These are phyloP conservation scores for Rasamsonia emersonii DNA, from an alignment of 2,329 filamentous ascomycete species.

Conservation along the genomic window DNA sequence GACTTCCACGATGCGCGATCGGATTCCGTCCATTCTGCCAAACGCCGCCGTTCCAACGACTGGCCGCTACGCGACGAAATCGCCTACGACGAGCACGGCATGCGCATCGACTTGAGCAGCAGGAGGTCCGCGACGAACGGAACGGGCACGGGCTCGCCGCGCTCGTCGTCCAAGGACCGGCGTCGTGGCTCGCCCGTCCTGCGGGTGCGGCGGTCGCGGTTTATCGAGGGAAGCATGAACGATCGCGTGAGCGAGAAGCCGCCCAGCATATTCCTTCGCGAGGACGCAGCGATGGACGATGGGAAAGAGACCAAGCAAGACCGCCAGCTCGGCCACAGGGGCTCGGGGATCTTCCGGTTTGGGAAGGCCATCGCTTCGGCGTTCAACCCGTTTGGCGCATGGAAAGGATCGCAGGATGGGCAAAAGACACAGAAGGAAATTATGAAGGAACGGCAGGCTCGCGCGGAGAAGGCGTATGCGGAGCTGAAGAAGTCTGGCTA, in stretches of 20 bases:
- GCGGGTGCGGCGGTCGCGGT: constrained; percentile 52
- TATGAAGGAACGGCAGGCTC: constrained; percentile 34
- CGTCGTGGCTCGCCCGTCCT: constrained; percentile 6
- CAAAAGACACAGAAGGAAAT: constrained; percentile 35
- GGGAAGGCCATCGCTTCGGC: constrained; percentile 46
- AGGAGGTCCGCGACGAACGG: constrained; percentile 7
- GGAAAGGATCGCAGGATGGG: constrained; percentile 38
- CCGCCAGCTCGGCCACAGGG: constrained; percentile 14
- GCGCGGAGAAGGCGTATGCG: constrained; percentile 44
- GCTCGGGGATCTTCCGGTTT: constrained; percentile 46
- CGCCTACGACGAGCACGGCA: constrained; percentile 10
- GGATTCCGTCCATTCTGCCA: constrained; percentile 23
- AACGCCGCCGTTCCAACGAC: constrained; percentile 36
- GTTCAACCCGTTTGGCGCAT: constrained; percentile 46
- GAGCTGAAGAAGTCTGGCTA: constrained; percentile 47
- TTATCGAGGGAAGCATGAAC: constrained; percentile 76
- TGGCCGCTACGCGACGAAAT: constrained; percentile 30
- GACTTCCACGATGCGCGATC: constrained; percentile 3
- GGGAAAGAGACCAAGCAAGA: constrained; percentile 4
- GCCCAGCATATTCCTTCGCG: constrained; percentile 56
- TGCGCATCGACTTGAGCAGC: constrained; percentile 6
- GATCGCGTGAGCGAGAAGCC: constrained; percentile 66
- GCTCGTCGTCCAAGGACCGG: not conserved
- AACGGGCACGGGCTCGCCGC: constrained; percentile 11
- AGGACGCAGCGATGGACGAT: constrained; percentile 15